Evolutionary conservation across 805 yeast genomes (phyloP), one percentile per base, ranked within the genome.

Genomic region (Dipodascus geniculatus): DNA sequence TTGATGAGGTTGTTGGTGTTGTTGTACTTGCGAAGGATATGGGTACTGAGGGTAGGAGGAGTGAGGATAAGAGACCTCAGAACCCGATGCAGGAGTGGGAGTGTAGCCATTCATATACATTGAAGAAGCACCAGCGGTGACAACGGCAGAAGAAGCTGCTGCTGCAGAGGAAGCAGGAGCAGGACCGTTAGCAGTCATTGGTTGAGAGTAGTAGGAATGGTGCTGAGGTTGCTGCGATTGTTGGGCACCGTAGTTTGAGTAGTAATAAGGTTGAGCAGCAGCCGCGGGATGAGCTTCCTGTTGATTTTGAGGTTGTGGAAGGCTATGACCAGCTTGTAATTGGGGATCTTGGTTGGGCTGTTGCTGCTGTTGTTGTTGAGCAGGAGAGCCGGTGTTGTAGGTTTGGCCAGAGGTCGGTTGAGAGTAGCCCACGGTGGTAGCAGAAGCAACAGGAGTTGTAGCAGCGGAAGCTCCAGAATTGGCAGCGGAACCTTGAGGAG

Each of bases 21-120:
- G 56, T 17, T 38, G 59, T 42, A 54, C 54, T 24, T 53, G 53
- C 14, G 48, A 31, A 38, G 54, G 42, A 19, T 52, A 54, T 24
- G 48, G 51, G 35, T 53, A 22, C 20, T 48, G 54, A 11, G 55
- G 52, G 51, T 38, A 38, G 6, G 44, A 38, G 14, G 44, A 38
- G 44, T 38, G 44, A 38, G 44, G 44, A n/a, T 38, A 38, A 9
- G 44, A 38, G 6, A 38, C 44, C 14, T 38, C 44, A 6, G 44
- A 38, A 3, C 44, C 44, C 6, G 44, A 38, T 11, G 44, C 44
- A 9, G 44, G 44, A n/a, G 44, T 6, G 6, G 44, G 44, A 16
- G 4, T 38, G 44, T 38, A 38, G 11, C 44, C 44, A 16, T 38
- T 38, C 44, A 38, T 38, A 16, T 38, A 38, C 44, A 38, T 38